These are phyloP conservation scores for Entamoeba histolytica DNA, from an alignment of 208 protist species.

Conservation along the genomic window DNA sequence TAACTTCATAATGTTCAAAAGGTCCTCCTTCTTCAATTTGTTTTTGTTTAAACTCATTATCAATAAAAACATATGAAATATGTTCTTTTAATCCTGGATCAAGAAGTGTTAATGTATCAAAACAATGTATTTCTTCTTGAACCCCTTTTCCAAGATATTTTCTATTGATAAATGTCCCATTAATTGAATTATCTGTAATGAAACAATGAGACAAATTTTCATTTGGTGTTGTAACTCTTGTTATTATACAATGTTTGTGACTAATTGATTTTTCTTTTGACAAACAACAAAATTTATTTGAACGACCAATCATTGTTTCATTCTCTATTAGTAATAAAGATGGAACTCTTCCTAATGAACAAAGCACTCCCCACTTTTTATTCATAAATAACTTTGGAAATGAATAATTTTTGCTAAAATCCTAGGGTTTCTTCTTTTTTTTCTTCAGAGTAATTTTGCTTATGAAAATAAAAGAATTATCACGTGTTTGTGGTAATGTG, in stretches of 20 bases:
- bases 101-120: background rate
- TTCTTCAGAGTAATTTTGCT: too few relatives aligned
- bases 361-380: too few relatives aligned
- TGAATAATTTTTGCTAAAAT: too few relatives aligned
- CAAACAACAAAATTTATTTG: background rate
- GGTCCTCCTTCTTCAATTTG: background rate
- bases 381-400: too few relatives aligned
- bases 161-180: background rate
- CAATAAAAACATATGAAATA: background rate
- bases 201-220: background rate
- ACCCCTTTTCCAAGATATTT: background rate
- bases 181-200: background rate
- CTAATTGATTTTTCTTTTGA: background rate
- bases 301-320: background rate
- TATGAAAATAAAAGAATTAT: too few relatives aligned
- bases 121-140: background rate
- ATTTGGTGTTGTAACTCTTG: background rate
- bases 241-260: background rate
- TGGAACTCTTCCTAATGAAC: too few relatives aligned
- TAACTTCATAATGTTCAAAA: background rate
- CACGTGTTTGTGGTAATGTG: too few relatives aligned
- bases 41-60: background rate
- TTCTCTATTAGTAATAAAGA: too few relatives aligned
- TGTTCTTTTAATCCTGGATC: background rate
- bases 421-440: too few relatives aligned